phyloP scores from a whole-genome alignment of 169 alveolate species.

The Plasmodium chabaudi region DNA sequence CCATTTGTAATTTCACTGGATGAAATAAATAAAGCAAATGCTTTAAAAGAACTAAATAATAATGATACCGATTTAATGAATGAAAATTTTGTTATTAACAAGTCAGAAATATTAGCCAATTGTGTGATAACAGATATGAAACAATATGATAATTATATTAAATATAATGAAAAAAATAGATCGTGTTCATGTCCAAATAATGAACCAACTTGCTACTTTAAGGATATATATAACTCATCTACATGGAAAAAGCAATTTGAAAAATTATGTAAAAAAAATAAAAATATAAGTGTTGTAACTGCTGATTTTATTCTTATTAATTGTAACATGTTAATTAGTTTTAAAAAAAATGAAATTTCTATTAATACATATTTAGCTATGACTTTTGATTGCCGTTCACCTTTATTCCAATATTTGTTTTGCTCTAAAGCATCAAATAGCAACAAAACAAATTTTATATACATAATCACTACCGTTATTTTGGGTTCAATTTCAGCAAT shows the following conservation, averaged over 20 bases:
- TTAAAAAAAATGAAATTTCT: constrained; percentile 50
- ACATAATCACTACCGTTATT: constrained; percentile 20
- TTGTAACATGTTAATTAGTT: constrained; percentile 17
- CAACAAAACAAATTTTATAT: constrained; percentile 7
- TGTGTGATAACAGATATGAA: constrained; percentile 53
- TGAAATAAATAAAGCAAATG: constrained; percentile 47
- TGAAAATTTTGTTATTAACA: constrained; percentile 10
- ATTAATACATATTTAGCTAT: constrained; percentile 50
- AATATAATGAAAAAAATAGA: constrained; percentile 35
- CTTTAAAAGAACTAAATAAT: constrained; percentile 28
- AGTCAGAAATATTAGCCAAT: not conserved
- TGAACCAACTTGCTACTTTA: constrained; percentile 56
- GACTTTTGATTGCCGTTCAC: constrained; percentile 61
- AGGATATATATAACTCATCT: constrained; percentile 41
- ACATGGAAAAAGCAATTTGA: constrained; percentile 31
- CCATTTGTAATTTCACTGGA: constrained; percentile 52
- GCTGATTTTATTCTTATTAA: constrained; percentile 35
- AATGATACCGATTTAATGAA: constrained; percentile 29
- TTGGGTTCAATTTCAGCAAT: constrained; percentile 47
- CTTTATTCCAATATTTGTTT: constrained; percentile 24
- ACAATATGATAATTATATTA: constrained; percentile 6
- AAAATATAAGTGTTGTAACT: constrained; percentile 14
- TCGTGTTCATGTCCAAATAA: constrained; percentile 45
- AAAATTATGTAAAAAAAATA: constrained; percentile 3
- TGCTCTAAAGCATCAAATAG: constrained; percentile 24